Conservation (phyloP, 345 rosid species). For the Salix udensis region DNA sequence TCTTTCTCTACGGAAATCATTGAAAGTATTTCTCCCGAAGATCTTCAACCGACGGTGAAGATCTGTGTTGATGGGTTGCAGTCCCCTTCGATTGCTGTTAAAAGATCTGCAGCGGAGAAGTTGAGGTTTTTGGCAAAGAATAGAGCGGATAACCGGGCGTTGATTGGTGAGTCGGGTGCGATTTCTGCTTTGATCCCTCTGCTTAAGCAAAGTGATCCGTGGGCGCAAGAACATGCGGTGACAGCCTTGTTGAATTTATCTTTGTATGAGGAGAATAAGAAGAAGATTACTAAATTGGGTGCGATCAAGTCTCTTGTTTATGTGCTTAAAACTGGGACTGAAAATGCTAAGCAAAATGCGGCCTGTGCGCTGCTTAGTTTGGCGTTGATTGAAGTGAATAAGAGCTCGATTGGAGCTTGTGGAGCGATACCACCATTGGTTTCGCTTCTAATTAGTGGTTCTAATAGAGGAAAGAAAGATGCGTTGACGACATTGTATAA, state of each 20-base stretch:
- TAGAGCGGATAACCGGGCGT: conserved; percentile 69
- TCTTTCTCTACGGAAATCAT: conserved; percentile 85
- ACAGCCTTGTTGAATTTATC: conserved; percentile 88
- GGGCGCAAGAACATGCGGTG: conserved; percentile 94
- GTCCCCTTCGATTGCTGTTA: conserved; percentile 65
- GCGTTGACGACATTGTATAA: conserved; percentile 89
- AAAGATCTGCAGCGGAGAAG: conserved; percentile 92
- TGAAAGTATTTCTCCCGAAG: conserved; percentile 92
- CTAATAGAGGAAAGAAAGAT: conserved; percentile 84
- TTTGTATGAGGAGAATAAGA: conserved; percentile 65
- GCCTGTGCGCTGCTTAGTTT: conserved; percentile 87
- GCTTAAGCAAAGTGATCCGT: conserved; percentile 74
- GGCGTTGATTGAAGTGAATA: conserved; percentile 81
- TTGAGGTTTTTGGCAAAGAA: conserved; percentile 85
- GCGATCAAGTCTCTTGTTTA: conserved; percentile 81
- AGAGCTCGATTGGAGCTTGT: conserved; percentile 73
- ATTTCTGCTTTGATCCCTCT: conserved; percentile 77
- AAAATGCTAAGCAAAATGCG: conserved; percentile 91
- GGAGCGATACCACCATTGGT: conserved; percentile 96
- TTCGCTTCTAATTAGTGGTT: conserved; percentile 67
- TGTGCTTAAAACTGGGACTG: conserved; percentile 87
- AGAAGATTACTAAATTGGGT: conserved; percentile 56
- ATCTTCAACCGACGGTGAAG: conserved; percentile 92
- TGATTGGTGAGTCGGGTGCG: conserved; percentile 94
- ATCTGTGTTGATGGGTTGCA: conserved; percentile 78